These are phyloP conservation scores for Boletus smithii DNA, from an alignment of 1,284 basidiomycete species.

Conservation along the genomic window DNA sequence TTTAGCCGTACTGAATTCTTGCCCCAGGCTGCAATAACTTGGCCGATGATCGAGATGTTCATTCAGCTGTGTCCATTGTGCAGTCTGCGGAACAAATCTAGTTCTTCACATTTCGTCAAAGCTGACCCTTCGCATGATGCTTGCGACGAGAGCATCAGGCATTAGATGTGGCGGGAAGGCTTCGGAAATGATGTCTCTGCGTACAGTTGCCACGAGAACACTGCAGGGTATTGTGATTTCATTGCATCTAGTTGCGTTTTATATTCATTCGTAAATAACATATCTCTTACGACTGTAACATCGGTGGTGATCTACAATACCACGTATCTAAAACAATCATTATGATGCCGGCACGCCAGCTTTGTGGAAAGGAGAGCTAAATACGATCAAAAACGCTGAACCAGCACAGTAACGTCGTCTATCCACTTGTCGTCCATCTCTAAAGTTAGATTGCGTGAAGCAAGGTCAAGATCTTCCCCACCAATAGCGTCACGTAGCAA, in stretches of 20 bases:
- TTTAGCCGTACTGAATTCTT: slow-evolving; percentile 10
- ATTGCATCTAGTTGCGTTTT: slow-evolving; percentile 10
- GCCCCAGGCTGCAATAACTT: slow-evolving; percentile 58
- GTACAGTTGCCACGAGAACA: neutral
- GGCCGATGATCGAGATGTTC: slow-evolving; percentile 72
- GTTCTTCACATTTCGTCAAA: slow-evolving; percentile 20
- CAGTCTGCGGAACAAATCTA: slow-evolving; percentile 36
- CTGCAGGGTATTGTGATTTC: neutral
- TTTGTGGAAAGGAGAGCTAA: neutral
- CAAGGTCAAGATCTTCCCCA: slow-evolving; percentile 45
- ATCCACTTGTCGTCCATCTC: slow-evolving; percentile 65
- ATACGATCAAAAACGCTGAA: slow-evolving; percentile 38
- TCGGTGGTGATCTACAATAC: slow-evolving; percentile 8
- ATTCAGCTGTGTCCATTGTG: slow-evolving; percentile 61
- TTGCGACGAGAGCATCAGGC: slow-evolving; percentile 19
- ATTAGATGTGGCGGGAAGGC: slow-evolving; percentile 4
- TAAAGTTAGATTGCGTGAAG: slow-evolving; percentile 58
- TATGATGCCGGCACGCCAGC: neutral
- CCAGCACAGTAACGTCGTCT: slow-evolving; percentile 66
- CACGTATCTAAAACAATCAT: slow-evolving; percentile 8
- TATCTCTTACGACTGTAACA: slow-evolving; percentile 14
- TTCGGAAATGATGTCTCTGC: neutral
- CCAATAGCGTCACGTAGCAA: slow-evolving; percentile 59
- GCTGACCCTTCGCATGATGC: slow-evolving; percentile 16
- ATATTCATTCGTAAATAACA: slow-evolving; percentile 16